A percentile compares a stretch with the other conserved stretches of the same genome.
Conservation (phyloP, 352 stramenopile species). For the Globisporangium sylvaticum region DNA sequence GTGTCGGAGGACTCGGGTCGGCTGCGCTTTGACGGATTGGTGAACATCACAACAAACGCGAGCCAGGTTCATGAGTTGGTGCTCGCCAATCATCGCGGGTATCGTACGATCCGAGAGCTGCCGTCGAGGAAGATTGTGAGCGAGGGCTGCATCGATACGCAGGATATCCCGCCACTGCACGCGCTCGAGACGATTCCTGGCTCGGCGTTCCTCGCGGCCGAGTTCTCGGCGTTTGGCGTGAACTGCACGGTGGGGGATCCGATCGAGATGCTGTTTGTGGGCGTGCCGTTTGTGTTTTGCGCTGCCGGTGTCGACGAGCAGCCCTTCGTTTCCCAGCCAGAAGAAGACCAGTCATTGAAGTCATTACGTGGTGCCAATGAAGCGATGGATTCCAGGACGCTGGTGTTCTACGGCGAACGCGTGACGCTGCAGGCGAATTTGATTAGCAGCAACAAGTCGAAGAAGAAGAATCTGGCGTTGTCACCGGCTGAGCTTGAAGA, state of each 20-base stretch:
- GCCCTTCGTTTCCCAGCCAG: neutral
- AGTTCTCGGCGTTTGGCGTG: slow-evolving; percentile 25
- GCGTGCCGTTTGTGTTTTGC: slow-evolving; percentile 28
- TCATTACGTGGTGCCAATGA: neutral
- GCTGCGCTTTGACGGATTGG: slow-evolving; percentile 38
- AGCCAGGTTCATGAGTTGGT: slow-evolving; percentile 24
- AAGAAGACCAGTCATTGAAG: neutral
- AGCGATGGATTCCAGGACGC: neutral
- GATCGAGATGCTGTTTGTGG: slow-evolving; percentile 35
- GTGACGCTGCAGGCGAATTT: neutral
- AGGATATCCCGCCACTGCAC: slow-evolving; percentile 39
- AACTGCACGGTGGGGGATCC: slow-evolving; percentile 21
- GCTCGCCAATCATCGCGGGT: slow-evolving; percentile 40
- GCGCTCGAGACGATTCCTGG: slow-evolving; percentile 25
- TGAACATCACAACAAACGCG: slow-evolving; percentile 20
- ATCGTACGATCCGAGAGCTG: slow-evolving; percentile 11
- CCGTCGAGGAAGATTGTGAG: neutral
- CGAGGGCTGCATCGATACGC: slow-evolving; percentile 24
- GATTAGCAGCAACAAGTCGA: neutral
- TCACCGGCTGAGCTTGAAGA: neutral
- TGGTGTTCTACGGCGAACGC: slow-evolving; percentile 5
- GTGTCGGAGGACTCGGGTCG: slow-evolving; percentile 31
- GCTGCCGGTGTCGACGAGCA: slow-evolving; percentile 17
- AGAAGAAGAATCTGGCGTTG: neutral
- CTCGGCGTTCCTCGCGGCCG: slow-evolving; percentile 25